Conservation (phyloP, 805 yeast genomes). For the Metschnikowia proteae region DNA sequence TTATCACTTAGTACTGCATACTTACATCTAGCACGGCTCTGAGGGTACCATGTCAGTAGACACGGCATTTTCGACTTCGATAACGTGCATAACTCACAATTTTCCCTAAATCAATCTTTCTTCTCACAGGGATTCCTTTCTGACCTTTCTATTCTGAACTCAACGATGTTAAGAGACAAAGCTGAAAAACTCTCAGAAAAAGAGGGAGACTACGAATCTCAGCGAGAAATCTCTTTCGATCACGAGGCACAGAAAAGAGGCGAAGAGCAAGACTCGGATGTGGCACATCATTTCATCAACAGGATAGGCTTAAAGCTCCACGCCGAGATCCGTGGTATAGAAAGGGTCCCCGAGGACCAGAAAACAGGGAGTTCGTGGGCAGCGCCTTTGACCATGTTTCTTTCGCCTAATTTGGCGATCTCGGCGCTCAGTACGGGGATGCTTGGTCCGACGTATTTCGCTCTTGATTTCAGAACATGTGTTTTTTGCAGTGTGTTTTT, state of each 20-base stretch:
- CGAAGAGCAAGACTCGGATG: conserved; percentile 7
- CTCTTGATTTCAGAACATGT: conserved; percentile 17
- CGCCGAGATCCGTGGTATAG: conserved; percentile 29
- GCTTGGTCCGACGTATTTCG: conserved; percentile 16
- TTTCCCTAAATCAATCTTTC: no score
- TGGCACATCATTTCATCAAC: conserved; percentile 18
- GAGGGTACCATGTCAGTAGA: neutral
- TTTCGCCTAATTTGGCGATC: conserved; percentile 27
- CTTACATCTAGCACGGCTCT: neutral
- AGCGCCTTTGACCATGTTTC: conserved; percentile 25
- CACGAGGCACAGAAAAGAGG: neutral
- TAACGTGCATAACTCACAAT: neutral
- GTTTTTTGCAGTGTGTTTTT: conserved; percentile 10
- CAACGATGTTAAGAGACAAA: neutral
- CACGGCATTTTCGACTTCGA: neutral
- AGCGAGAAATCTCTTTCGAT: neutral
- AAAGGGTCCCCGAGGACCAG: conserved; percentile 26
- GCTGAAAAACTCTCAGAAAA: neutral
- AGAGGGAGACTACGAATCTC: neutral
- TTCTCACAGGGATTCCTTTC: no score
- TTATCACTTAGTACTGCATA: neutral
- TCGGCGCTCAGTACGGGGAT: conserved; percentile 16
- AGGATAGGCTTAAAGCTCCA: conserved; percentile 23
- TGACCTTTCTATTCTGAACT: neutral
- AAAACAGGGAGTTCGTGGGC: conserved; percentile 17